Evolutionary conservation across 352 stramenopile genomes (phyloP), one percentile per base, ranked within the genome.

Genomic region (Pythium volutum): DNA sequence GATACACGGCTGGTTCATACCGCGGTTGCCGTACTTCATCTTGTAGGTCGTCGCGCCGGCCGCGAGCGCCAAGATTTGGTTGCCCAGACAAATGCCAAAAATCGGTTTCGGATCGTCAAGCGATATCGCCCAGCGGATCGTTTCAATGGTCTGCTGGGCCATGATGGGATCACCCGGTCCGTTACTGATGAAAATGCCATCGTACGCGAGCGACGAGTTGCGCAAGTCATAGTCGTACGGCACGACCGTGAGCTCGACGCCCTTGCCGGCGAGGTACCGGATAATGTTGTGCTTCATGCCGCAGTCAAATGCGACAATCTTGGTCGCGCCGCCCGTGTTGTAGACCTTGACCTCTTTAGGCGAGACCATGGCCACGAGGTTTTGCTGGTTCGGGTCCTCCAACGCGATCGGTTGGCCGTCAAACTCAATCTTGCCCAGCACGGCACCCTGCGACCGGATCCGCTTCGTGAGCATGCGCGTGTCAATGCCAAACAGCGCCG

Each of bases 251-350:
- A 98, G 77, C 75, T 98, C 78, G 11, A 97, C 91, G 58, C 87
- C 88, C 64, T 95, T 86, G 38, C 70, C 67, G 11, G 60, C 75
- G 20, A 98, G 76, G 67, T 97, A 97, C 14, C 95, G 90, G 64
- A 99, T 96, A 67, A 99, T 99, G 75, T 99, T 99, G 81, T 94
- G 90, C 77, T 99, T 99, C 81, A 98, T 98, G 36, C 96, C 95
- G 68, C 96, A 98, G 79, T 98, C 92, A 67, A 97, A 96, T 12
- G 92, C 96, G 59, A 98, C 64, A 61, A 99, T 98, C 66, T 79
- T 81, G 29, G 76, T 69, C 29, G 47, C 58, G 26, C 59, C 77
- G 63, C 78, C 79, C 52, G 84, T 68, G 69, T 87, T 87, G 71
- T 84, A 93, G 27, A 90, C 79, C 18, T 74, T 63, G 33, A 87